Conservation (phyloP, 2,329 filamentous ascomycete species). For the Aspergillus tanneri region DNA sequence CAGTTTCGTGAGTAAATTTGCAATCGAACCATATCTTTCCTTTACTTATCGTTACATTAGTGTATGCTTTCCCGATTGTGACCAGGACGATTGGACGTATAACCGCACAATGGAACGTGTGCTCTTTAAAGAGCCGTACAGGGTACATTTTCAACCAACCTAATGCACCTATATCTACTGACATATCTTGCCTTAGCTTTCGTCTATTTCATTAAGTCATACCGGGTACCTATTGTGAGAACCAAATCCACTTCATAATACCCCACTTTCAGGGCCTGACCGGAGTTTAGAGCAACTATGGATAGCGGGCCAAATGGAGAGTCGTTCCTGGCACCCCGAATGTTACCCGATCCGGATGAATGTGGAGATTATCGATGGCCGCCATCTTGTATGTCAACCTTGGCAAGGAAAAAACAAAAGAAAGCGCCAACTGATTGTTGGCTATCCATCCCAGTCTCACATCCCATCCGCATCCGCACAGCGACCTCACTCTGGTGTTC, state of each 20-base stretch:
- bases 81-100: slow-evolving; percentile 34
- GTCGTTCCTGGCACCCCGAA: slow-evolving; percentile 32
- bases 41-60: slow-evolving; percentile 18
- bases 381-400: slow-evolving; percentile 24
- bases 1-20: slow-evolving; percentile 30
- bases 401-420: too few species aligned
- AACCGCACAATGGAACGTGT: slow-evolving; percentile 34
- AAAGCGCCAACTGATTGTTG: background rate
- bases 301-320: slow-evolving; percentile 36
- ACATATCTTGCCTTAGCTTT: slow-evolving; percentile 25
- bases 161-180: background rate
- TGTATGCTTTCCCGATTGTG: slow-evolving; percentile 34
- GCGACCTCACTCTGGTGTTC: slow-evolving; percentile 38
- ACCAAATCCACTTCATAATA: background rate
- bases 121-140: slow-evolving; percentile 33
- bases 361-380: slow-evolving; percentile 35
- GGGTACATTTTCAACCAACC: slow-evolving; percentile 20
- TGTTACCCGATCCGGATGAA: slow-evolving; percentile 34
- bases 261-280: background rate
- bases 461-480: slow-evolving; percentile 29
- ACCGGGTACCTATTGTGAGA: slow-evolving; percentile 37
- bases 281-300: slow-evolving; percentile 33
- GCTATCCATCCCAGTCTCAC: slow-evolving; percentile 20
- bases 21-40: background rate
- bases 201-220: slow-evolving; percentile 38